Percentiles rank a stretch among this genome's conserved stretches.
Evolutionary conservation across 2,329 filamentous ascomycete genomes (phyloP).

Genomic region (Hypoxylon sp.): DNA sequence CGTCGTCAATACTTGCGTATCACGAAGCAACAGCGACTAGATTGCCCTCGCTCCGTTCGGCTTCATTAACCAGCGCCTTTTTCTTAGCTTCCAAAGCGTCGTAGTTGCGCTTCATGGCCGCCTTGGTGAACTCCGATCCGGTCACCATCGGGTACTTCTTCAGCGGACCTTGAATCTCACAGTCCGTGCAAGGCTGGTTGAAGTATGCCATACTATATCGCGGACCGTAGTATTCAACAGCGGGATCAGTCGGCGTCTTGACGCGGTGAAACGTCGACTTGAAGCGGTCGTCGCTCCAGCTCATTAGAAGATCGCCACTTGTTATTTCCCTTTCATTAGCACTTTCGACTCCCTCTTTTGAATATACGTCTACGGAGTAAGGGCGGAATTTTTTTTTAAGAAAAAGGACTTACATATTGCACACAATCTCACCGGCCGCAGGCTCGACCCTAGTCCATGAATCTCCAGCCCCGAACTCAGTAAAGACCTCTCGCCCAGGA

Average conservation of each 20-base stretch:
- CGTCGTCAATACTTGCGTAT: not conserved
- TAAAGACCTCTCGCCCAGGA: slow-evolving; percentile 73
- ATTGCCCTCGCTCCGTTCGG: not conserved
- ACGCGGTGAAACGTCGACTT: slow-evolving; percentile 77
- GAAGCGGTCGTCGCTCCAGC: slow-evolving; percentile 77
- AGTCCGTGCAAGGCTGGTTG: slow-evolving; percentile 73
- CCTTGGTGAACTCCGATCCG: slow-evolving; percentile 71
- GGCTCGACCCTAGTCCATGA: slow-evolving; percentile 75
- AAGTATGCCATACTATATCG: slow-evolving; percentile 77
- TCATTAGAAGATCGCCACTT: slow-evolving; percentile 75
- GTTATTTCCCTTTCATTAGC: not conserved
- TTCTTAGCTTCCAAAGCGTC: slow-evolving; percentile 66
- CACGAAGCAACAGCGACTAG: slow-evolving; percentile 33
- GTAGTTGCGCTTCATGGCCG: slow-evolving; percentile 71
- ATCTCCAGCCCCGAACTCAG: slow-evolving; percentile 71
- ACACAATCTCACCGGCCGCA: slow-evolving; percentile 69
- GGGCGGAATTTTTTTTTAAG: no score
- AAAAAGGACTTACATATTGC: slow-evolving; percentile 66
- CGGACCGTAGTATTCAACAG: slow-evolving; percentile 69
- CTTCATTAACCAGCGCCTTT: slow-evolving; percentile 52
- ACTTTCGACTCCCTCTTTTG: not conserved
- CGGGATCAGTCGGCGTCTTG: slow-evolving; percentile 70
- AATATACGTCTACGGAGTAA: not conserved
- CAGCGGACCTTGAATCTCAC: slow-evolving; percentile 70
- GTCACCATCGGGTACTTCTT: slow-evolving; percentile 75